Conservation (phyloP, 129 eudicot genomes). For the Flaveria sonorensis region DNA sequence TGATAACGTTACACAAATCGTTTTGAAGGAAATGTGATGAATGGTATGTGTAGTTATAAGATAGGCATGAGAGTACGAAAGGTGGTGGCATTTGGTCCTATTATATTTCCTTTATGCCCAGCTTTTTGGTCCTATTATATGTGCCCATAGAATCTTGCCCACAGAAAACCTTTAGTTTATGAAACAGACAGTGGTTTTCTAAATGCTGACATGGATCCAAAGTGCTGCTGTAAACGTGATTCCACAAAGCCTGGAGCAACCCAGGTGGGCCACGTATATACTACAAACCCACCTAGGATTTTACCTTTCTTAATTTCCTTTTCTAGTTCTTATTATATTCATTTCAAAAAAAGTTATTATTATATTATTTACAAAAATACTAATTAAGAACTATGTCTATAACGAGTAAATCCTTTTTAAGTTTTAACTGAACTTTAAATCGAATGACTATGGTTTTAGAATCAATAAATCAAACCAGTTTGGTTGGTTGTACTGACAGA, state of each 20-base stretch:
- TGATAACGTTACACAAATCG: no score
- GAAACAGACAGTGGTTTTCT: constrained; percentile 19
- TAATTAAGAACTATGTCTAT: no score
- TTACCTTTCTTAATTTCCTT: background rate
- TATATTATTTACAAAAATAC: no score
- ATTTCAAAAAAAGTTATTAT: no score
- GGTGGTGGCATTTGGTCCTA: background rate
- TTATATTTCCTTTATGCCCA: background rate
- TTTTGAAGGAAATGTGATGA: no score
- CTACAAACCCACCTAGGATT: constrained; percentile 5
- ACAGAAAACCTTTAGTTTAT: constrained; percentile 13
- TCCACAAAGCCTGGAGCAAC: constrained; percentile 64
- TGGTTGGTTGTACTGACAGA: no score
- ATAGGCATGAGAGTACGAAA: background rate
- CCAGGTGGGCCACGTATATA: constrained; percentile 40
- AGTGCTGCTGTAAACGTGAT: background rate
- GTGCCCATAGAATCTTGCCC: constrained; percentile 29
- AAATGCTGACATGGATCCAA: constrained; percentile 3
- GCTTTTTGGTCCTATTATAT: background rate
- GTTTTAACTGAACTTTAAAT: no score
- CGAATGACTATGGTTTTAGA: no score
- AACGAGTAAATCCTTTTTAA: no score
- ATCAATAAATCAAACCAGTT: no score
- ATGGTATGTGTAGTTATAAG: background rate
- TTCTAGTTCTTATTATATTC: no score